Conservation (phyloP, 371 early-diverging fungal species). For the Mortierella sp. region DNA sequence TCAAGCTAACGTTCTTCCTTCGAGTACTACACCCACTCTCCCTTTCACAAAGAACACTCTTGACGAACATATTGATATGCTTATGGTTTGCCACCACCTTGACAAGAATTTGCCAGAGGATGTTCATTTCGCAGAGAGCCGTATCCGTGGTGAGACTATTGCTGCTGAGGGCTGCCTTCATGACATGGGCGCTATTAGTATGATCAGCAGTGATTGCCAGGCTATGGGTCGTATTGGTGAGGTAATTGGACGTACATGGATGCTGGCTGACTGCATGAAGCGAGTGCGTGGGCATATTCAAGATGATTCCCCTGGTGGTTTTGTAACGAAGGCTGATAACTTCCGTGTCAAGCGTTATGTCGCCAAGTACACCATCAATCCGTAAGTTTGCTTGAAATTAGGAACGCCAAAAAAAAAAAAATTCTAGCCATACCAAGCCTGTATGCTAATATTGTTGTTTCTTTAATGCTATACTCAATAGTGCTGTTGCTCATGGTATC, state of each 20-base stretch:
- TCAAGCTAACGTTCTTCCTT: slow-evolving; percentile 87
- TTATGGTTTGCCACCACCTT: slow-evolving; percentile 98
- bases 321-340: slow-evolving; percentile 73
- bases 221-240: slow-evolving; percentile 97
- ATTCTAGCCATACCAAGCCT: no score
- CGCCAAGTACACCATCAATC: slow-evolving; percentile 96
- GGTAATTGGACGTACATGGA: slow-evolving; percentile 92
- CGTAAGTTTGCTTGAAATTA: slow-evolving; percentile 70
- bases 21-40: slow-evolving; percentile 94
- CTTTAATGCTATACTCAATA: slow-evolving; percentile 24
- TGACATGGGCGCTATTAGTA: slow-evolving; percentile 92
- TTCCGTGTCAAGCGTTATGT: slow-evolving; percentile 87
- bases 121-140: slow-evolving; percentile 94
- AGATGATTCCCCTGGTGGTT: slow-evolving; percentile 54
- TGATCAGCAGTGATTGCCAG: slow-evolving; percentile 92
- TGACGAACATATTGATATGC: slow-evolving; percentile 97
- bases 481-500: slow-evolving; percentile 91
- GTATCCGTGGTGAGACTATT: slow-evolving; percentile 96
- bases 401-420: no score
- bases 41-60: slow-evolving; percentile 93
- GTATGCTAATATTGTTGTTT: not conserved
- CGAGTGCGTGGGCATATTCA: slow-evolving; percentile 77
- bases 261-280: slow-evolving; percentile 95
- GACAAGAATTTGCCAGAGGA: slow-evolving; percentile 94
- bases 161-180: slow-evolving; percentile 94